phyloP scores from a whole-genome alignment of 1,284 basidiomycete genomes.

The Naganishia albida region DNA sequence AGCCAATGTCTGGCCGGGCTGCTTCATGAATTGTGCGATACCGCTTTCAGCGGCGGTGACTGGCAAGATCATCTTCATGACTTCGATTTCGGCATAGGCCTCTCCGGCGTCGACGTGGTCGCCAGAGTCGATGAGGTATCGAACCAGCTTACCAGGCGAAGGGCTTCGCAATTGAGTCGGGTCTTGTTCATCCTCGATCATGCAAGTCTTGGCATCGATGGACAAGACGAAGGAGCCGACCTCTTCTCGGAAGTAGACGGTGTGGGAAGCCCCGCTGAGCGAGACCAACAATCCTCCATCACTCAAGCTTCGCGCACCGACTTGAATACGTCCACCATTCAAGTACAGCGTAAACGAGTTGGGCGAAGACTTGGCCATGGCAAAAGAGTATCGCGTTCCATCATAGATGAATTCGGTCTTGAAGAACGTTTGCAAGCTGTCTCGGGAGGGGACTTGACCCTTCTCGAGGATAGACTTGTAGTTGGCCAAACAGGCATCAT shows the following conservation, averaged over 20 bases:
- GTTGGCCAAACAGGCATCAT: slow-evolving; percentile 85
- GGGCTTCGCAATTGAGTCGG: slow-evolving; percentile 96
- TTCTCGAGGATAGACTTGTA: slow-evolving; percentile 97
- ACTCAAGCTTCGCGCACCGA: slow-evolving; percentile 85
- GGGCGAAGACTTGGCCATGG: slow-evolving; percentile 84
- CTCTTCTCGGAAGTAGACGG: slow-evolving; percentile 98
- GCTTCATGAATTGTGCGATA: slow-evolving; percentile 94
- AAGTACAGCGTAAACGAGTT: slow-evolving; percentile 92
- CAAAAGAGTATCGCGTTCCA: slow-evolving; percentile 92
- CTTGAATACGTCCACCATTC: slow-evolving; percentile 88
- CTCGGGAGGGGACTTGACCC: slow-evolving; percentile 89
- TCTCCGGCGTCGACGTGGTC: slow-evolving; percentile 96
- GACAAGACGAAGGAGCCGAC: slow-evolving; percentile 91
- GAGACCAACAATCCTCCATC: slow-evolving; percentile 93
- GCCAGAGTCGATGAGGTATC: slow-evolving; percentile 93
- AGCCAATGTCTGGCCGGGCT: slow-evolving; percentile 92
- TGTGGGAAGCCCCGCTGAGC: slow-evolving; percentile 92
- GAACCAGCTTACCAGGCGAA: slow-evolving; percentile 93
- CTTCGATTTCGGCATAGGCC: slow-evolving; percentile 98
- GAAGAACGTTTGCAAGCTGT: slow-evolving; percentile 95
- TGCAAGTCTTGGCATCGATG: slow-evolving; percentile 94
- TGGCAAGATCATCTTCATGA: slow-evolving; percentile 99
- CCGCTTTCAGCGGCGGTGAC: slow-evolving; percentile 95
- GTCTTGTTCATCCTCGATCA: slow-evolving; percentile 99
- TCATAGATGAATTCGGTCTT: slow-evolving; percentile 98